These are phyloP conservation scores for Thuidium tamariscinum DNA, from an alignment of 225 moss, liverwort and hornwort genomes.

Conservation along the genomic window DNA sequence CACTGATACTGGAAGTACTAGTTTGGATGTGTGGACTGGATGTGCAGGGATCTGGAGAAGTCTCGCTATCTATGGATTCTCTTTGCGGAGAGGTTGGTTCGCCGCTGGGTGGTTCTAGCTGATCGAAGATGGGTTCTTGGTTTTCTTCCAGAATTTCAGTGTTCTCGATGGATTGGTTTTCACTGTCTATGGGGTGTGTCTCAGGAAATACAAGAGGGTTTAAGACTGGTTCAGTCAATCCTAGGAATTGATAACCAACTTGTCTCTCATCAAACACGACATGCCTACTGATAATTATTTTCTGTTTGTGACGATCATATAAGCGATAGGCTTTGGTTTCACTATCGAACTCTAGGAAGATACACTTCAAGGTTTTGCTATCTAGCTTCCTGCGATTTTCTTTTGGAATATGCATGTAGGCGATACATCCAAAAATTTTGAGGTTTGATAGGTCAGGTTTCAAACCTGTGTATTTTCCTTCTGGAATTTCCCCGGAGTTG, in stretches of 20 bases:
- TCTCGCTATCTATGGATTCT: too few species aligned
- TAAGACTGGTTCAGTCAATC: accelerated
- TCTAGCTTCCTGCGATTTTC: background rate
- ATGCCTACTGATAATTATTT: background rate
- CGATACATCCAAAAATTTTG: background rate
- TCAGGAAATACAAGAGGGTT: background rate
- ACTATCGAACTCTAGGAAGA: background rate
- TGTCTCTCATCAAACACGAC: background rate
- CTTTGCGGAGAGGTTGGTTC: too few species aligned
- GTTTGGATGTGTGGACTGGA: too few species aligned
- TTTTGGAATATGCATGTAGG: too few species aligned
- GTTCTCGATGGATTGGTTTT: too few species aligned
- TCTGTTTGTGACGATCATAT: background rate
- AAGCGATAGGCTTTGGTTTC: background rate
- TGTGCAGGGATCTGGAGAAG: too few species aligned
- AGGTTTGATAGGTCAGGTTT: accelerated
- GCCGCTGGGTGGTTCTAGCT: too few species aligned
- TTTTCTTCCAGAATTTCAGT: too few species aligned
- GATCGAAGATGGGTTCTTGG: too few species aligned
- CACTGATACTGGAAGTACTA: too few species aligned
- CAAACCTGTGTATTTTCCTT: too few species aligned
- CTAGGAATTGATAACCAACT: background rate
- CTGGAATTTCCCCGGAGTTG: accelerated
- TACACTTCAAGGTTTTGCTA: background rate
- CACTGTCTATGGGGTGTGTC: too few species aligned